Conservation (phyloP, 1,139 yeast genomes). For the Pneumocystis oryctolagi region DNA sequence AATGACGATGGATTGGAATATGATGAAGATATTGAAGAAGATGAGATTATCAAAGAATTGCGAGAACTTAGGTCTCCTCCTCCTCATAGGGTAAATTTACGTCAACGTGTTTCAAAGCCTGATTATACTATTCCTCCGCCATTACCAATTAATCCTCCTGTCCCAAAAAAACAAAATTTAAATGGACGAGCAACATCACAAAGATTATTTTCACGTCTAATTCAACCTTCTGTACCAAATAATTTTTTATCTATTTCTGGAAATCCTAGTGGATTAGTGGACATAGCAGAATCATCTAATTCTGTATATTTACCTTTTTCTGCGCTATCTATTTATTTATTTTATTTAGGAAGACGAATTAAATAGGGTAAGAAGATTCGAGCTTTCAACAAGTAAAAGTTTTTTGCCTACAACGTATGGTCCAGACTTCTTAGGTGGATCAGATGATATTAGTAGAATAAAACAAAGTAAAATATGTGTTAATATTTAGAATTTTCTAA, state of each 20-base stretch:
- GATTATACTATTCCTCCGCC: slow-evolving; percentile 12
- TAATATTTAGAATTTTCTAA: not conserved
- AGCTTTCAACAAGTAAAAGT: not conserved
- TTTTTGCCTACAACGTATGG: not conserved
- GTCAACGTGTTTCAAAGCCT: slow-evolving; percentile 8
- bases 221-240: not conserved
- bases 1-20: not conserved
- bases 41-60: not conserved
- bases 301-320: not conserved
- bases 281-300: not conserved
- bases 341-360: not conserved
- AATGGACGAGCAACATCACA: not conserved
- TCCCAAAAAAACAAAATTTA: not conserved
- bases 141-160: not conserved
- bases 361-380: not conserved
- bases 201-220: not conserved
- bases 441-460: not conserved
- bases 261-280: not conserved
- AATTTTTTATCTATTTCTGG: not conserved
- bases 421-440: not conserved
- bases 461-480: not conserved
- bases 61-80: not conserved
- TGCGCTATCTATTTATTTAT: not conserved
- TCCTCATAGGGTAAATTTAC: not conserved
- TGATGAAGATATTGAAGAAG: not conserved